Percentiles rank a stretch among this genome's conserved stretches.
Conservation (phyloP, 768 basidiomycete species). For the Rhodotorula graminis region DNA sequence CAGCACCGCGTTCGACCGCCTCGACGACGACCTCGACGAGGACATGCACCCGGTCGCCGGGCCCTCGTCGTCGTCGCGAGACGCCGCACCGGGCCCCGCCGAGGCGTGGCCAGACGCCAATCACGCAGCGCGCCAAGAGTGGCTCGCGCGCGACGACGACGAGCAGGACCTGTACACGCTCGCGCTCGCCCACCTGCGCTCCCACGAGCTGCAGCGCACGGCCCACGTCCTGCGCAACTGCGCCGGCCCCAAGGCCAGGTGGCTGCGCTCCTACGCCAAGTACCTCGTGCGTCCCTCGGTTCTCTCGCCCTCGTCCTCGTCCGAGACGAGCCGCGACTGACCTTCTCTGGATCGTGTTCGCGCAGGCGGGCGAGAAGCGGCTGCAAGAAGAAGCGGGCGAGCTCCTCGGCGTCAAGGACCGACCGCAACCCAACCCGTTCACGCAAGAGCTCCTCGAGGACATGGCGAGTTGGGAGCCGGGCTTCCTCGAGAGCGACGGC, state of each 20-base stretch:
- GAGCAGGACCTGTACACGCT: slow-evolving; percentile 68
- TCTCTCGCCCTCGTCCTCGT: neutral
- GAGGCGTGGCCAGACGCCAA: neutral
- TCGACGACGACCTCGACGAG: neutral
- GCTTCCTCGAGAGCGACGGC: slow-evolving; percentile 56
- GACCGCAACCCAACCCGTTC: slow-evolving; percentile 60
- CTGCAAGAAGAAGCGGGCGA: slow-evolving; percentile 64
- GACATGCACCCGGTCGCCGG: neutral
- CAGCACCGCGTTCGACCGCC: neutral
- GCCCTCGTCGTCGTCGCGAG: neutral
- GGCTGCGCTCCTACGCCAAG: slow-evolving; percentile 71
- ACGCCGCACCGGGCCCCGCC: neutral
- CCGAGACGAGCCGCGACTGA: neutral
- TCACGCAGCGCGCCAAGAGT: slow-evolving; percentile 38
- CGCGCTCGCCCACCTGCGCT: slow-evolving; percentile 67
- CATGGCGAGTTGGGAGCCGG: slow-evolving; percentile 51
- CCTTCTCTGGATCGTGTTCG: neutral
- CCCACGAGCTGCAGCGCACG: slow-evolving; percentile 72
- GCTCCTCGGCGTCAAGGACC: slow-evolving; percentile 69
- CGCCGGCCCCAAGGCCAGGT: slow-evolving; percentile 66
- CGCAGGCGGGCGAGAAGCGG: slow-evolving; percentile 74
- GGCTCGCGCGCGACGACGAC: slow-evolving; percentile 44
- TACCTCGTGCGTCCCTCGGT: slow-evolving; percentile 65
- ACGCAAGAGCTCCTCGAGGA: slow-evolving; percentile 59
- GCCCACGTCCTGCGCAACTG: slow-evolving; percentile 62